These are phyloP conservation scores for Prunus padus DNA, from an alignment of 306 rosid species.

Conservation along the genomic window DNA sequence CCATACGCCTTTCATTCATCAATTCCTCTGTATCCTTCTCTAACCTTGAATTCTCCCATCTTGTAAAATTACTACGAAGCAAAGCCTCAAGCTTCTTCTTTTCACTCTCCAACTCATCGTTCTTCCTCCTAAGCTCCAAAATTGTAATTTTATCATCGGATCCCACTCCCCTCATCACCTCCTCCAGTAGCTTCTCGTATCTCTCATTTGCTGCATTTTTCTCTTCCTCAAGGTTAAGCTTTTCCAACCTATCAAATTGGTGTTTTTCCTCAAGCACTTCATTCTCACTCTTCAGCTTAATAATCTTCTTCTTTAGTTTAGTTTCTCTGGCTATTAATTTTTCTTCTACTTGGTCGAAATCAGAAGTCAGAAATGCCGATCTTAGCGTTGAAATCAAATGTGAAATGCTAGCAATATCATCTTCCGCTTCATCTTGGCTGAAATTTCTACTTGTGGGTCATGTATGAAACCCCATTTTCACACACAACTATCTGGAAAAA, in stretches of 20 bases:
- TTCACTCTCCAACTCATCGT: conserved; percentile 14
- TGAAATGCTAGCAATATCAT: conserved; percentile 10
- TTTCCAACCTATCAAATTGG: conserved; percentile 4
- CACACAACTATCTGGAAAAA: background rate
- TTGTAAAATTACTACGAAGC: background rate
- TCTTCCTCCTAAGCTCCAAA: background rate
- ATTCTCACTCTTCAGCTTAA: conserved; percentile 7
- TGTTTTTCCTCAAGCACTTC: background rate
- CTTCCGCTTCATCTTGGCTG: background rate
- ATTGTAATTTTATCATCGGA: background rate
- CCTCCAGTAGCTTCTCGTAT: conserved; percentile 20
- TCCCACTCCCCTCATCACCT: background rate
- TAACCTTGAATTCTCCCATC: background rate
- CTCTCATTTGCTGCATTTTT: background rate
- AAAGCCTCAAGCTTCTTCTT: conserved; percentile 9
- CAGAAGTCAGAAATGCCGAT: background rate
- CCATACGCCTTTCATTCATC: background rate
- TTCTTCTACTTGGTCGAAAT: conserved; percentile 25
- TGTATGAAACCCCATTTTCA: background rate
- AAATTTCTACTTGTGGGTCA: background rate
- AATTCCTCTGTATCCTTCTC: background rate
- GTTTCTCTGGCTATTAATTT: conserved; percentile 20
- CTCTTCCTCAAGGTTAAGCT: background rate
- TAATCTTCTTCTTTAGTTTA: conserved; percentile 5
- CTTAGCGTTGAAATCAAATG: conserved; percentile 21